These are phyloP conservation scores for Alternaria longipes DNA, from an alignment of 2,329 filamentous ascomycete genomes.

Conservation along the genomic window DNA sequence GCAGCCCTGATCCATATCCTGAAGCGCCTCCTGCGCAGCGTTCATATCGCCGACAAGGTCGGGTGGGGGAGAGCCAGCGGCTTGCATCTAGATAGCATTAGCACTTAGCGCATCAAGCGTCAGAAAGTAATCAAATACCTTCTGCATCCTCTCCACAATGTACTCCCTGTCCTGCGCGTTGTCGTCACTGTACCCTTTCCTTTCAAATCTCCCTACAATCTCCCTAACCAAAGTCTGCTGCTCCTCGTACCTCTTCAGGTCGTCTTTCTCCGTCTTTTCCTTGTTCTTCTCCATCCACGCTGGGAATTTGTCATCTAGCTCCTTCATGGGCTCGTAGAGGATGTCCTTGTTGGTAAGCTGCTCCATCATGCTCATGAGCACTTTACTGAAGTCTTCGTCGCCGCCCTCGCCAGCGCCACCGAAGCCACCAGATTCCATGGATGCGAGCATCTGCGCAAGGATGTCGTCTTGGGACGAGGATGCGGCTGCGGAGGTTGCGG, in stretches of 20 bases:
- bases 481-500: slow-evolving; percentile 79
- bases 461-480: slow-evolving; percentile 74
- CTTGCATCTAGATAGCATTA: slow-evolving; percentile 81
- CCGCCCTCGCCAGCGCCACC: slow-evolving; percentile 60
- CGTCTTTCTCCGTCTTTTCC: slow-evolving; percentile 70
- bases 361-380: slow-evolving; percentile 98
- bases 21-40: slow-evolving; percentile 75
- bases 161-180: slow-evolving; percentile 85
- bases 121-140: slow-evolving; percentile 63
- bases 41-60: slow-evolving; percentile 92
- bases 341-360: slow-evolving; percentile 99
- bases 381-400: slow-evolving; percentile 91
- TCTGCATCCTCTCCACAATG: slow-evolving; percentile 97
- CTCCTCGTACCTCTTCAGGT: slow-evolving; percentile 80
- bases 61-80: slow-evolving; percentile 84
- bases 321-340: slow-evolving; percentile 98
- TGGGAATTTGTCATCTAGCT: slow-evolving; percentile 91
- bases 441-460: slow-evolving; percentile 89
- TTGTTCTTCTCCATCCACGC: slow-evolving; percentile 85
- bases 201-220: slow-evolving; percentile 90
- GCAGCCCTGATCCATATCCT: slow-evolving; percentile 67
- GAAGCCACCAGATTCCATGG: slow-evolving; percentile 74
- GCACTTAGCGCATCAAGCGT: neutral
- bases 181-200: slow-evolving; percentile 79
- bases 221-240: slow-evolving; percentile 82